phyloP scores from a whole-genome alignment of 257 asterid species.

The Thymus quinquecostatus region DNA sequence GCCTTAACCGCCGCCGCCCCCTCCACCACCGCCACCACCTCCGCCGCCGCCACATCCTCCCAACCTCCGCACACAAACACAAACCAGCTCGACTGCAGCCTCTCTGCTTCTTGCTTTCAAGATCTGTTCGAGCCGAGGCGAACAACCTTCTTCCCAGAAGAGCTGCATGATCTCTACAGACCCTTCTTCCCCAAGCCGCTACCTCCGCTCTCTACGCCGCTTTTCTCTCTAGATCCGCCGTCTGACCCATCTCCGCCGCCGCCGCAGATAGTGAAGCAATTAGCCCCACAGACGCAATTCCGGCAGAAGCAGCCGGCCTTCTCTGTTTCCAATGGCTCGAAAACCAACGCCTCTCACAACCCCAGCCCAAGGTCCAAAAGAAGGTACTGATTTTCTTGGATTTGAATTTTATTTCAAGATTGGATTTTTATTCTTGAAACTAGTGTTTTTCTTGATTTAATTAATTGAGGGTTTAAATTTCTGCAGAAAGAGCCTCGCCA shows the following conservation, averaged over 20 bases:
- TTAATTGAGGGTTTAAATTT: neutral
- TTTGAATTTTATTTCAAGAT: neutral
- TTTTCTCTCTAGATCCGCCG: conserved; percentile 62
- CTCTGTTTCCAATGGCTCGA: conserved; percentile 41
- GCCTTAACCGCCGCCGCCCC: conserved; percentile 43
- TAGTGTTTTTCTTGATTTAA: neutral
- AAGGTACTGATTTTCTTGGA: conserved; percentile 48
- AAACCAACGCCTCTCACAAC: conserved; percentile 32
- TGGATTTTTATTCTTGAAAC: neutral
- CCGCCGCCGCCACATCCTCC: conserved; percentile 6
- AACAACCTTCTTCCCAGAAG: conserved; percentile 33
- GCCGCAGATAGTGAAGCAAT: conserved; percentile 23
- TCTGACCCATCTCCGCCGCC: conserved; percentile 31
- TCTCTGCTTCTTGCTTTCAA: conserved; percentile 33
- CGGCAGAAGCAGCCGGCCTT: conserved; percentile 42
- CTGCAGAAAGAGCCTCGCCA: conserved; percentile 71
- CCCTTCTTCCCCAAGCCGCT: conserved; percentile 51
- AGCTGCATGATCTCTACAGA: conserved; percentile 64
- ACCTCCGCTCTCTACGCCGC: conserved; percentile 41
- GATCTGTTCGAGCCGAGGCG: conserved; percentile 53
- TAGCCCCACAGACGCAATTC: conserved; percentile 33
- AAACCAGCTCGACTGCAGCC: conserved; percentile 42
- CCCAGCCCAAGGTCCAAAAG: conserved; percentile 68
- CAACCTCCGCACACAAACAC: conserved; percentile 16
- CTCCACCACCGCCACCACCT: conserved; percentile 19